Evolutionary conservation across 805 yeast genomes (phyloP).

Genomic region (Kuraishia cidri): DNA sequence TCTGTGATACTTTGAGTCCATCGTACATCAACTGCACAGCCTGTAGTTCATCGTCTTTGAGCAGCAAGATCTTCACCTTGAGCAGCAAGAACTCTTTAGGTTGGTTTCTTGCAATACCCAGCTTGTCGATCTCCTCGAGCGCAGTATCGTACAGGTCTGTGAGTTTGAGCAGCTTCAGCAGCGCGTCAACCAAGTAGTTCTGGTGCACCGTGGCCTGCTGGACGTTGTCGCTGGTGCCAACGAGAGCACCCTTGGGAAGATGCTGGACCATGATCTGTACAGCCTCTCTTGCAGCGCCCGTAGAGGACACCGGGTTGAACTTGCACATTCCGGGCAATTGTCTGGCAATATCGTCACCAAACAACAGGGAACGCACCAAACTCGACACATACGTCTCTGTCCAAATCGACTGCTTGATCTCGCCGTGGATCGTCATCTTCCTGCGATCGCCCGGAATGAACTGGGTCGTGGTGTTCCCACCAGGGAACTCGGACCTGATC

Average conservation of each 20-base stretch:
- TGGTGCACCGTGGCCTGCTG: slow-evolving; percentile 27
- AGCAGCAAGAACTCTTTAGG: slow-evolving; percentile 19
- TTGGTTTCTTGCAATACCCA: slow-evolving; percentile 7
- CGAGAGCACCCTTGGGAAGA: slow-evolving; percentile 35
- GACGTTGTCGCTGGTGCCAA: slow-evolving; percentile 29
- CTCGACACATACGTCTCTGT: slow-evolving; percentile 51
- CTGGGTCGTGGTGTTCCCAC: slow-evolving; percentile 27
- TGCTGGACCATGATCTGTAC: slow-evolving; percentile 27
- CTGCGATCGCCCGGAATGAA: slow-evolving; percentile 42
- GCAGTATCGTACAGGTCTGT: slow-evolving; percentile 29
- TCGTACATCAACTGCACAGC: slow-evolving; percentile 36
- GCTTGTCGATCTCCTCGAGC: slow-evolving; percentile 22
- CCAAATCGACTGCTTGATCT: slow-evolving; percentile 52
- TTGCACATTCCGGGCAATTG: slow-evolving; percentile 53
- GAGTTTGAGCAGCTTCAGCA: slow-evolving; percentile 29
- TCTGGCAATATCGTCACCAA: slow-evolving; percentile 42
- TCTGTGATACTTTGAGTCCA: slow-evolving; percentile 30
- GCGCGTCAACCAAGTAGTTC: slow-evolving; percentile 45
- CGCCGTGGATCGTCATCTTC: slow-evolving; percentile 44
- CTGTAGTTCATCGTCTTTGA: slow-evolving; percentile 32
- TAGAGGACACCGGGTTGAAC: slow-evolving; percentile 30
- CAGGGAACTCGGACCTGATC: slow-evolving; percentile 50
- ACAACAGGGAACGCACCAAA: slow-evolving; percentile 43
- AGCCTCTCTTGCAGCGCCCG: slow-evolving; percentile 24
- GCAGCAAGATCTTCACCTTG: slow-evolving; percentile 28